Conservation (phyloP, 2,329 filamentous ascomycete genomes). For the Ilyonectria mors-panacis region DNA sequence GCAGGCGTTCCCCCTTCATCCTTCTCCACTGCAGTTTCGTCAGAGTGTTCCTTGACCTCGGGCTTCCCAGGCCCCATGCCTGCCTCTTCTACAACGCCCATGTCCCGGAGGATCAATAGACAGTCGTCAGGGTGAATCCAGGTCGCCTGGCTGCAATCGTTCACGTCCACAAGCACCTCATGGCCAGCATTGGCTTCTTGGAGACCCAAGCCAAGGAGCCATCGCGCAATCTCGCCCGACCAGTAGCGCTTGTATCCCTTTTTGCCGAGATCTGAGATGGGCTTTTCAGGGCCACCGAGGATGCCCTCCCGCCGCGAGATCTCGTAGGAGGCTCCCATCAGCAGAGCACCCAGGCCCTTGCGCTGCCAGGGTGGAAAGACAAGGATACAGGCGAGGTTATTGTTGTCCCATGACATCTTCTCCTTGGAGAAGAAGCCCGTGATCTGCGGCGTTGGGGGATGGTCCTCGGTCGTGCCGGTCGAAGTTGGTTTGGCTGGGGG, state of each 20-base stretch:
- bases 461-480: conserved; percentile 26
- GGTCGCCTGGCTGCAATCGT: conserved; percentile 81
- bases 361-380: conserved; percentile 97
- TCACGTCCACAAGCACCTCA: conserved; percentile 73
- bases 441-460: conserved; percentile 65
- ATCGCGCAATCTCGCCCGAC: conserved; percentile 87
- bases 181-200: conserved; percentile 41
- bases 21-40: conserved; percentile 41
- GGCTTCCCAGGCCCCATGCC: conserved; percentile 62
- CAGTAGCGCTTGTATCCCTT: conserved; percentile 90
- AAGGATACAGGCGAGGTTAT: conserved; percentile 96
- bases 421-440: conserved; percentile 99
- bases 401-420: conserved; percentile 98
- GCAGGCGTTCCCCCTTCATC: conserved; percentile 32
- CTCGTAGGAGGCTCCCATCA: conserved; percentile 96
- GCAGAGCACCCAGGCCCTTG: conserved; percentile 86
- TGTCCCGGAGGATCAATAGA: conserved; percentile 81
- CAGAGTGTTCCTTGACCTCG: conserved; percentile 25
- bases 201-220: conserved; percentile 65
- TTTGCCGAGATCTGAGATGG: conserved; percentile 86
- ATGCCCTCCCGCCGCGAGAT: conserved; percentile 87
- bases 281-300: conserved; percentile 93
- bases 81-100: conserved; percentile 78
- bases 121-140: conserved; percentile 92
- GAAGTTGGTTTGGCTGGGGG: conserved; percentile 51